These are phyloP conservation scores for Scenedesmus sp. DNA, from an alignment of 163 green algal species.

Conservation along the genomic window DNA sequence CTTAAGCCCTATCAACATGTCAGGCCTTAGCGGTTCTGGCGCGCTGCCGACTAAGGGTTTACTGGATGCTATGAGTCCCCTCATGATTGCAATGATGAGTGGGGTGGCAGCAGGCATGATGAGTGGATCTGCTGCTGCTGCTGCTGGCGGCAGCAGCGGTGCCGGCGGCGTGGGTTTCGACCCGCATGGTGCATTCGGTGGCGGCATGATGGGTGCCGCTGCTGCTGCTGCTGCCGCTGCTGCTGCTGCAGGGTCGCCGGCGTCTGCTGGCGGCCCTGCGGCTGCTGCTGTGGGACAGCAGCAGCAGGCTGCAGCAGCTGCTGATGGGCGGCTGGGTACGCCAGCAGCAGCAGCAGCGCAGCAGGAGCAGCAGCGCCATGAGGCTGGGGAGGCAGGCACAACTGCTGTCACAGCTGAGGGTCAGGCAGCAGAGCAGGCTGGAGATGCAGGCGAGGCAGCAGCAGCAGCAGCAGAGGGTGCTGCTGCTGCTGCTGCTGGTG, in stretches of 20 bases:
- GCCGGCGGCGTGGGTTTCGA: background rate
- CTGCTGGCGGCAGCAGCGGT: background rate
- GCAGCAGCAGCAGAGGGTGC: background rate
- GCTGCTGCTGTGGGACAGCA: background rate
- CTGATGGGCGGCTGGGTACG: background rate
- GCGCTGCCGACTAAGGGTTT: background rate
- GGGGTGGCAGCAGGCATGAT: conserved; percentile 44
- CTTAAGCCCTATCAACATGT: conserved; percentile 40
- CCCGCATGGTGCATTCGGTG: conserved; percentile 18
- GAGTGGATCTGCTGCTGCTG: conserved; percentile 16
- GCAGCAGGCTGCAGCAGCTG: background rate
- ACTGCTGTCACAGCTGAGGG: background rate
- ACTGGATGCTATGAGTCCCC: conserved; percentile 24
- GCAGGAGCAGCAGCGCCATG: background rate
- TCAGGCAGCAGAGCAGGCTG: background rate
- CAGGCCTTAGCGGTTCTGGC: background rate
- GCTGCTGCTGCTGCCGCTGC: background rate
- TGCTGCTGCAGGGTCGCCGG: background rate
- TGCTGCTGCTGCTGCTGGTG: background rate
- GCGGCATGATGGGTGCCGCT: background rate
- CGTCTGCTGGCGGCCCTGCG: background rate
- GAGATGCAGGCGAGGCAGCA: background rate
- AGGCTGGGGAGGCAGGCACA: background rate
- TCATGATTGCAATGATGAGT: conserved; percentile 43
- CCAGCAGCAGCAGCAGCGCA: conserved; percentile 11